Evolutionary conservation across 2,329 filamentous ascomycete genomes (phyloP), one percentile per base, ranked within the genome.

Genomic region (Zasmidium angulare): DNA sequence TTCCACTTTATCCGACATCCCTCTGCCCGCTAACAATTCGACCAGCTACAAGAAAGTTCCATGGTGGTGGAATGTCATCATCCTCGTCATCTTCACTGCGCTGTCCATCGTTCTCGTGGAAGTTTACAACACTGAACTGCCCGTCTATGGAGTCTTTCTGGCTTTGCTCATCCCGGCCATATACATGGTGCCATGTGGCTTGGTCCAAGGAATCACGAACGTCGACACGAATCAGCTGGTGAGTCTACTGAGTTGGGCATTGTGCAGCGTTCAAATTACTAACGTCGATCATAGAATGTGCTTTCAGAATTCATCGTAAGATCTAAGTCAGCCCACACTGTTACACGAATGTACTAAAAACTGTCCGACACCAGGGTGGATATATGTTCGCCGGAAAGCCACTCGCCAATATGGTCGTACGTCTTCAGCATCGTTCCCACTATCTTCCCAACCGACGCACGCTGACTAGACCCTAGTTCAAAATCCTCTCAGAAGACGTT

Each of bases 121-220:
- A 53, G 56, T 68, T 14, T 71, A 63, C 51, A 47, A 68, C 22
- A 71, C 68, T 1, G 50, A 70, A 51, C 61, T 71, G 17, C 91
- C 91, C 0, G 96, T 91, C 89, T 95, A 95, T 69, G 91, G 91
- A 2, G 80, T 96, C 2, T 79, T 96, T 17, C 82, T 96, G 4
- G 89, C 91, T 1, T 81, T 96, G 1, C 84, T 81, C 23, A 91
- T 96, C 55, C 91, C 90, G 61, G 86, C 87, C 20, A 75, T 93
- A 56, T 88, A 96, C 61, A 96, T 96, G 77, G 91, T 96, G 60
- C 91, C 91, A 11, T 93, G 95, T 64, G 91, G 91, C 61, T 95
- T 96, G 71, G 89, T 96, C 69, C 96, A 95, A 89, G 91, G 91
- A 17, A 91, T 96, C 66, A 96, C 91, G 10, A 72, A 71, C 50